Conservation (phyloP, 805 yeast genomes). For the Zygosaccharomyces kombuchaensis region DNA sequence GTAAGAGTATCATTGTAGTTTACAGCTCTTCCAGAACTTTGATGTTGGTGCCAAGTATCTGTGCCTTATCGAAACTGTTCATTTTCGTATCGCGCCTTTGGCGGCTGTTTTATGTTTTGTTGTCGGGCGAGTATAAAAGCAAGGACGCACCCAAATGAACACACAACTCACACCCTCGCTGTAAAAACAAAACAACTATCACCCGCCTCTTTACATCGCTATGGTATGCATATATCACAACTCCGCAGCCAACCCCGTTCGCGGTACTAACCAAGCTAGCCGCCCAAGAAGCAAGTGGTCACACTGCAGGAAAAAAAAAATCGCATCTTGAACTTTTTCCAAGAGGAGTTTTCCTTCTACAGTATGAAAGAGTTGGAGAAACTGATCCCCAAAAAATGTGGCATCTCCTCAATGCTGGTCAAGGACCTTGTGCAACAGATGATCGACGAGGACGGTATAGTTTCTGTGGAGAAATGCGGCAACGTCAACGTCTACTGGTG, state of each 20-base stretch:
- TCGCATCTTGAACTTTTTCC: constrained; percentile 39
- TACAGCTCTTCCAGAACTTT: too few species aligned
- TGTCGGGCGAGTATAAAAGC: too few species aligned
- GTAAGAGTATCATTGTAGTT: too few species aligned
- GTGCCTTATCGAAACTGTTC: too few species aligned
- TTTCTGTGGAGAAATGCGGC: constrained; percentile 54
- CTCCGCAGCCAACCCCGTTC: background rate
- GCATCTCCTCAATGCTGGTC: constrained; percentile 51
- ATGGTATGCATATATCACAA: too few species aligned
- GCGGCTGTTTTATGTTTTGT: too few species aligned
- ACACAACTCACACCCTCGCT: too few species aligned
- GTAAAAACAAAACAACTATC: too few species aligned
- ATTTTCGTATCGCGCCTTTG: too few species aligned
- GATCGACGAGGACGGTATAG: constrained; percentile 45
- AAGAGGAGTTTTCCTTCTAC: constrained; percentile 39
- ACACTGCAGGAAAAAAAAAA: constrained; percentile 39
- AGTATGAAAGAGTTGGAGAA: constrained; percentile 50
- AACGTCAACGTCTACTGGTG: constrained; percentile 49
- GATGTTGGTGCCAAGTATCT: too few species aligned
- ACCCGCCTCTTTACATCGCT: too few species aligned
- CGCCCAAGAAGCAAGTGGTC: constrained; percentile 33
- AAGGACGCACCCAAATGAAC: too few species aligned
- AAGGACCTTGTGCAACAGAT: constrained; percentile 46
- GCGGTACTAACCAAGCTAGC: constrained; percentile 9
- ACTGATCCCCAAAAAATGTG: constrained; percentile 41